These are phyloP conservation scores for Chamaenerion angustifolium DNA, from an alignment of 345 rosid genomes.

Conservation along the genomic window DNA sequence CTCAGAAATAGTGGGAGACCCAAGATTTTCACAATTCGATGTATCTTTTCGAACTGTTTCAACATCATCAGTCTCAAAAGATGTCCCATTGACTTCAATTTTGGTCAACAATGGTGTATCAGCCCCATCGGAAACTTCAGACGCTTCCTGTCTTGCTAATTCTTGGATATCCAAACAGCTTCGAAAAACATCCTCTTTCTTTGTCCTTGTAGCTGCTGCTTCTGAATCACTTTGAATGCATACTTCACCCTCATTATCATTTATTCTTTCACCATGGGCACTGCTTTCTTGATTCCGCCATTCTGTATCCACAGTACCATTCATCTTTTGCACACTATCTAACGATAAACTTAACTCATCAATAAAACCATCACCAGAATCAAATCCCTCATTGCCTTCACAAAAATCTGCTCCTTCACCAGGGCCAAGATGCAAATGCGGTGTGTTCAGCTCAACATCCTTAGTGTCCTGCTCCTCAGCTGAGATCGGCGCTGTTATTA, in stretches of 20 bases:
- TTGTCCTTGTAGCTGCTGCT: conserved; percentile 14
- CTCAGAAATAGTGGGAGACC: conserved; percentile 13
- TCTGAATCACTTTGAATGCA: conserved; percentile 11
- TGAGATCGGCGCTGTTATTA: conserved; percentile 69
- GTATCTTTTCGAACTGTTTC: conserved; percentile 9
- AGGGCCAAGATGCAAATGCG: conserved; percentile 81
- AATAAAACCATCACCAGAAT: conserved; percentile 33
- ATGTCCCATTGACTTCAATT: conserved; percentile 9
- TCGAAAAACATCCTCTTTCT: conserved; percentile 27
- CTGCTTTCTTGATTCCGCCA: conserved; percentile 17
- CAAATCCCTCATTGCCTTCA: conserved; percentile 46
- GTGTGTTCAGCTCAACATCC: conserved; percentile 42
- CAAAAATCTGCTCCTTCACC: conserved; percentile 53
- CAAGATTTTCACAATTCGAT: conserved; percentile 7
- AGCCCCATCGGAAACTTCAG: conserved; percentile 13
- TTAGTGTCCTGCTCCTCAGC: conserved; percentile 49
- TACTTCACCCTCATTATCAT: conserved; percentile 14
- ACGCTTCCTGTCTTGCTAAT: conserved; percentile 21
- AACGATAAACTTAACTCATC: conserved; percentile 24
- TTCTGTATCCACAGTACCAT: conserved; percentile 10
- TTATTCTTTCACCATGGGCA: conserved; percentile 2
- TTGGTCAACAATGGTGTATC: conserved; percentile 17
- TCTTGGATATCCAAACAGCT: conserved; percentile 39
- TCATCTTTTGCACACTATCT: no score
- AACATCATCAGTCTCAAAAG: conserved; percentile 8